These are phyloP conservation scores for Dimargaris verticillata DNA, from an alignment of 192 early-diverging fungal genomes.

Conservation along the genomic window DNA sequence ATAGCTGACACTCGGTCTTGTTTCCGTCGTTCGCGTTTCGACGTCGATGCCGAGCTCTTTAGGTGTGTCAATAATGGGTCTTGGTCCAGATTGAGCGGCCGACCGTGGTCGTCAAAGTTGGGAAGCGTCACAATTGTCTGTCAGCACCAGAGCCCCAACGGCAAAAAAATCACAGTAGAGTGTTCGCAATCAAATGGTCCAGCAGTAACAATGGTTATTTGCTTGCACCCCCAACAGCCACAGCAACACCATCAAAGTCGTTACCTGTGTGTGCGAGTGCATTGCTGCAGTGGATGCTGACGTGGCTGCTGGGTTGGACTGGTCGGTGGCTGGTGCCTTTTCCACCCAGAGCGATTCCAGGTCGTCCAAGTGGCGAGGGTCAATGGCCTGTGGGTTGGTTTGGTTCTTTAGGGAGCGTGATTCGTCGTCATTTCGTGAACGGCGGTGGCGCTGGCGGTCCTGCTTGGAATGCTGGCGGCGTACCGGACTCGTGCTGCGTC, in stretches of 20 bases:
- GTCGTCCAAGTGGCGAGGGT: neutral
- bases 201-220: neutral
- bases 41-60: neutral
- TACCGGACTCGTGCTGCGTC: no score
- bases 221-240: neutral
- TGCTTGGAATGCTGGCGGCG: no score
- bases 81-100: constrained; percentile 5
- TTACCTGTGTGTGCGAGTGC: neutral
- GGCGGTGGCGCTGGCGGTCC: no score
- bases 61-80: constrained; percentile 7
- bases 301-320: neutral
- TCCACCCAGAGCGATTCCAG: constrained; percentile 5
- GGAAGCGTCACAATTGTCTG: neutral
- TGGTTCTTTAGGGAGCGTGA: no score
- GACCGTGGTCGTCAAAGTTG: constrained; percentile 11
- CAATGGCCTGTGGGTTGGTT: no score
- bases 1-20: neutral
- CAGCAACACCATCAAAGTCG: neutral
- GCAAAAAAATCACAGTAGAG: neutral
- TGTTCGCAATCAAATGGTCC: neutral
- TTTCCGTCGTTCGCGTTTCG: neutral
- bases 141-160: neutral
- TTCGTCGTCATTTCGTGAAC: no score
- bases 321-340: neutral
- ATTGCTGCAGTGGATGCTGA: neutral